phyloP scores from a whole-genome alignment of 2,329 filamentous ascomycete genomes.

The Penicillium expansum region DNA sequence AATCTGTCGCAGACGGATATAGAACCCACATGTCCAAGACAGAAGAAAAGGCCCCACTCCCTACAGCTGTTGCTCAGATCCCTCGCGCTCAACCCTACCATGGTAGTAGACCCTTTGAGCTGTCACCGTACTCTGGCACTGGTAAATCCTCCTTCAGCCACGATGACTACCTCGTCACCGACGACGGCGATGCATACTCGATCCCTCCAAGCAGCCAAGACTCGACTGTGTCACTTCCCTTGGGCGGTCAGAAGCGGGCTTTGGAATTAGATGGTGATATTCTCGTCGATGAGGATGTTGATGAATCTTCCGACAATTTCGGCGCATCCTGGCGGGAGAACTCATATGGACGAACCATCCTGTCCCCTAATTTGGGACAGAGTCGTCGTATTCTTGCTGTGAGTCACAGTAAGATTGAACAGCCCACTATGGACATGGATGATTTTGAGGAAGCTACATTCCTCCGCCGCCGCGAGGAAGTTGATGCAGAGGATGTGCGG shows the following conservation, averaged over 20 bases:
- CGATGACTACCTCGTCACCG: constrained; percentile 30
- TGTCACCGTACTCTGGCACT: constrained; percentile 78
- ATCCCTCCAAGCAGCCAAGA: constrained; percentile 43
- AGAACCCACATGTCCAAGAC: constrained; percentile 59
- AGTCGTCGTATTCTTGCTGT: constrained; percentile 26
- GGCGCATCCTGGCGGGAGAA: constrained; percentile 30
- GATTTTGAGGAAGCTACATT: constrained; percentile 24
- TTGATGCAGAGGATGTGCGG: constrained; percentile 29
- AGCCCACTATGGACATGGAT: constrained; percentile 33
- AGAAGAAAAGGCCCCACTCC: constrained; percentile 15
- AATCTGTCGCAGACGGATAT: constrained; percentile 90
- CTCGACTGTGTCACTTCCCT: constrained; percentile 26
- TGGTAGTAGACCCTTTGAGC: constrained; percentile 50
- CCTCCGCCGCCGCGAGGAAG: constrained; percentile 4
- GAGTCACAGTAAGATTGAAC: constrained; percentile 2
- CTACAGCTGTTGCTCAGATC: constrained; percentile 4
- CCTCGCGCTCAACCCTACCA: constrained; percentile 3
- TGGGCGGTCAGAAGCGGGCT: constrained; percentile 45
- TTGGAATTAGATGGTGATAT: constrained; percentile 41
- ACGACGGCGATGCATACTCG: constrained; percentile 37
- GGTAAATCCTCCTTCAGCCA: constrained; percentile 55
- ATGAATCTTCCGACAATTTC: constrained; percentile 23
- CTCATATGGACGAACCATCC: constrained; percentile 30
- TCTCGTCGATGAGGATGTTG: constrained; percentile 38
- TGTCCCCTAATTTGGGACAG: constrained; percentile 33